phyloP scores from a whole-genome alignment of 371 early-diverging fungal species.

The Nematocida homosporus region DNA sequence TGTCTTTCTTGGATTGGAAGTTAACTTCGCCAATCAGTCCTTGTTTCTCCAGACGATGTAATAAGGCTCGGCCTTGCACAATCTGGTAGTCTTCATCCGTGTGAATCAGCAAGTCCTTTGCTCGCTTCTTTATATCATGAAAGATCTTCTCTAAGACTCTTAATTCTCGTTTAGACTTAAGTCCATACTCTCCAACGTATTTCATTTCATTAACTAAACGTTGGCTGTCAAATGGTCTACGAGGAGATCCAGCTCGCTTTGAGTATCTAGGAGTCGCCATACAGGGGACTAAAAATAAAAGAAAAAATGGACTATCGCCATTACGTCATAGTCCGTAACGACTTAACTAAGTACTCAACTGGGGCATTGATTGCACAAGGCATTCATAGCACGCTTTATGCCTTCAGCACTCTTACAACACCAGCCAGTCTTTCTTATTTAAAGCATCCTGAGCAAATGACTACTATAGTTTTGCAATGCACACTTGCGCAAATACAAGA shows the following conservation, averaged over 20 bases:
- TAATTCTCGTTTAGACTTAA: conserved; percentile 98
- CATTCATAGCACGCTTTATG: conserved; percentile 56
- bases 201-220: conserved; percentile 96
- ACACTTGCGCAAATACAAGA: conserved; percentile 41
- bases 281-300: conserved; percentile 50
- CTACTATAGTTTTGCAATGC: conserved; percentile 58
- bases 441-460: conserved; percentile 33
- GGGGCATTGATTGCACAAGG: conserved; percentile 64
- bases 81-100: conserved; percentile 92
- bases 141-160: conserved; percentile 90
- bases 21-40: conserved; percentile 57
- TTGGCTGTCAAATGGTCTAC: conserved; percentile 94
- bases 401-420: conserved; percentile 26
- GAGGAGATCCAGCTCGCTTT: conserved; percentile 93
- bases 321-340: conserved; percentile 58
- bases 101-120: conserved; percentile 94
- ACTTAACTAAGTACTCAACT: conserved; percentile 46
- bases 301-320: conserved; percentile 47
- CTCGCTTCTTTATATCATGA: conserved; percentile 97
- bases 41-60: conserved; percentile 75
- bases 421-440: conserved; percentile 47
- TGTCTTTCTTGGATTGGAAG: conserved; percentile 70
- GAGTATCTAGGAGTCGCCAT: conserved; percentile 67
- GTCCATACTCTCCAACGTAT: conserved; percentile 93
- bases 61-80: conserved; percentile 95